Base-by-base conservation (phyloP, 331 rosid genomes). In the Malus hybrid region DNA sequence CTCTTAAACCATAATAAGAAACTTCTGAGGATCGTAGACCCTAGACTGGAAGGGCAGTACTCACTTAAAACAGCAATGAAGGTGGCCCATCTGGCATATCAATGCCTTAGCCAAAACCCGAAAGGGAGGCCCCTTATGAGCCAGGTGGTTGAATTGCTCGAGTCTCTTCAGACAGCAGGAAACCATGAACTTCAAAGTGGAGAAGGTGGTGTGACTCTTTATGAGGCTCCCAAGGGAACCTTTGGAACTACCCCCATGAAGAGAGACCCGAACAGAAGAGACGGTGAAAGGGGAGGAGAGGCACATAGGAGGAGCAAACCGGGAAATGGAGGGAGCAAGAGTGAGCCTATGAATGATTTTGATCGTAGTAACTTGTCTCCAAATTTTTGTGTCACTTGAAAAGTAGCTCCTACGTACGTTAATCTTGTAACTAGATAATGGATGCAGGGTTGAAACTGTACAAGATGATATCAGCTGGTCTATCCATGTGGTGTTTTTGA, bases 61-160 rank as follows among this genome's bases (percentile, higher is more conserved):
- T 87, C 97, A 8, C 64, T 58, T 61, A 91, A 78, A 80, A 74
- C 85, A n/a, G 97, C 97, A 18, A 70, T 84, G 61, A 94, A 82
- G 83, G 97, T 89, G n/a, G 97, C 97, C 18, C 87, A 78, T 71
- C 78, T 92, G 68, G 97, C 99, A 50, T 84, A 87, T 76, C 93
- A 80, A 68, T 94, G 99, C 82, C 95, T 94, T 63, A 92, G 96
- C 85, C 99, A 89, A 80, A 92, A 87, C 89, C 97, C 97, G 0
- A 93, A 93, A 79, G 97, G 93, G 33, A 87, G 98, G 75, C 98
- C 98, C 36, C 96, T 87, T 36, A 93, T 93, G 98, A 88, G 85
- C 72, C 91, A 91, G 73, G 97, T 93, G 75, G 98, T 93, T 70
- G 91, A 91, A 78, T 76, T 87, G 66, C 90, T 93, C 4, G 94